Base-by-base conservation (phyloP, 345 rosid genomes). In the Eucalyptus decipiens region DNA sequence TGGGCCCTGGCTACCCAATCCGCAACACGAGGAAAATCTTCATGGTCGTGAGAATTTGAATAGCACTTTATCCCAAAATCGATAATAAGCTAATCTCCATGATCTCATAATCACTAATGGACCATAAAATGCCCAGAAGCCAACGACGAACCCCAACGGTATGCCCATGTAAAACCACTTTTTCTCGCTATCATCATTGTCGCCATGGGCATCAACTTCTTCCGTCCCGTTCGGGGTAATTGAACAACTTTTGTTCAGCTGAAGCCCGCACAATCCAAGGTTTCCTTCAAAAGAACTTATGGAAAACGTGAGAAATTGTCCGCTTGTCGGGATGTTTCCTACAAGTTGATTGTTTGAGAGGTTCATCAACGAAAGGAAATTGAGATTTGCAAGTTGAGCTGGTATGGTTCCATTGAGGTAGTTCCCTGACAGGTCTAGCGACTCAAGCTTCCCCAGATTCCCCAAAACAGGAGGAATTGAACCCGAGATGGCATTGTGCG, bases 401-500 rank as follows among this genome's bases (percentile, higher is more conserved):
- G 95, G 94, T 51, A 93, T 90, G 5, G 3, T 42, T 3, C 95
- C 96, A 26, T 9, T 58, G 6, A 95, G 87, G 1, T 23, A 21
- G 62, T 95, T 95, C 30, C 56, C 1, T 1, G 80, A 56, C 12
- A 94, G 51, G 87, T 90, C 92, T 26, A 94, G 11, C 21, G 88
- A 72, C 80, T 62, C 90, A 18, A 94, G 93, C 30, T 87, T 85
- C 8, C 3, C 32, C 51, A 93, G 37, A 17, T 86, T 88, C 51
- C 87, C 94, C 90, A 94, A 2, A 67, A 15, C 12, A 28, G 83
- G 51, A 47, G 91, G 54, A 19, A 93, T 91, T n/a, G n/a, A 40
- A 28, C 95, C 94, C 1, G 89, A 60, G 10, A 95, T 32, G 28
- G n/a, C 5, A 89, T 95, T 95, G 34, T 6, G 5, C 6, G 94